Evolutionary conservation across 805 yeast species (phyloP).

Genomic region (Wickerhamomyces chambardii): DNA sequence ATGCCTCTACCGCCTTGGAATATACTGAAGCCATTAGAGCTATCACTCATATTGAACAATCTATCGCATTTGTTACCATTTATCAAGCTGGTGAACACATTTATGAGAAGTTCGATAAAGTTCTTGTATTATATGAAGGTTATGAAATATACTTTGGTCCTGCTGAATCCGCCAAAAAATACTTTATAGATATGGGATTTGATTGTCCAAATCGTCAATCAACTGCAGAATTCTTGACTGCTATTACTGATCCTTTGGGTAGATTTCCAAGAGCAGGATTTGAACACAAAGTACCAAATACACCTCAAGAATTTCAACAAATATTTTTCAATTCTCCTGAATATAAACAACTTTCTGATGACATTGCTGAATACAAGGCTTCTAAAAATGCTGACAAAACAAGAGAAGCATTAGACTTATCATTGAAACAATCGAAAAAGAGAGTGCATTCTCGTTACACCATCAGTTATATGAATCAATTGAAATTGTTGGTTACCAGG

Average conservation of each 20-base stretch:
- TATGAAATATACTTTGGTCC: constrained; percentile 62
- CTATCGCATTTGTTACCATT: constrained; percentile 58
- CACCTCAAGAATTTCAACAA: constrained; percentile 51
- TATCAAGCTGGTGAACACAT: constrained; percentile 64
- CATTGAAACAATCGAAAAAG: constrained; percentile 20
- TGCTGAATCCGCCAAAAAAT: constrained; percentile 39
- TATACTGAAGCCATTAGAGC: constrained; percentile 59
- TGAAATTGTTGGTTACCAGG: constrained; percentile 37
- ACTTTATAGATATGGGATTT: constrained; percentile 59
- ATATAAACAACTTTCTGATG: constrained; percentile 28
- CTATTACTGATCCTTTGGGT: constrained; percentile 60
- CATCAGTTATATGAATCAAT: constrained; percentile 31
- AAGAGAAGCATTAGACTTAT: constrained; percentile 19
- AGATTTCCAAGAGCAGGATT: constrained; percentile 38
- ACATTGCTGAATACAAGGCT: constrained; percentile 35
- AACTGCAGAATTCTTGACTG: constrained; percentile 64
- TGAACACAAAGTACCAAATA: constrained; percentile 45
- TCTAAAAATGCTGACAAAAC: constrained; percentile 21
- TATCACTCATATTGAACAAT: constrained; percentile 41
- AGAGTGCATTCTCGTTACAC: constrained; percentile 19
- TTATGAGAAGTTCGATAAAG: constrained; percentile 56
- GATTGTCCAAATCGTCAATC: constrained; percentile 56
- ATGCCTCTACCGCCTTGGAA: constrained; percentile 76
- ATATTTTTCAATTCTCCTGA: constrained; percentile 47
- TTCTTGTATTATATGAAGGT: constrained; percentile 49